Conservation (phyloP, 345 rosid species). For the Citrus glauca region DNA sequence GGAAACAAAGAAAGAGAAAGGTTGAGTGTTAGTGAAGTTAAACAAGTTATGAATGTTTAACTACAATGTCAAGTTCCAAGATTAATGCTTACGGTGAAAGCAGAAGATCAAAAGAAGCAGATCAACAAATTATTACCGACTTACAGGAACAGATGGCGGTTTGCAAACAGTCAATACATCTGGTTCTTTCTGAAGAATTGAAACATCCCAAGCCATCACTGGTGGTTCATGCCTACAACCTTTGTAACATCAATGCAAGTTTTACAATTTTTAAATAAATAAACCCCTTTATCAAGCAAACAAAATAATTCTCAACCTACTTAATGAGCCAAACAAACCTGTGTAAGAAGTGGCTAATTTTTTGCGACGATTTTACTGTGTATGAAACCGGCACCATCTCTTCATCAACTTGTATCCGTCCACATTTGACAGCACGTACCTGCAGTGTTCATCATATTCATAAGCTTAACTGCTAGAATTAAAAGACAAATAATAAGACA, state of each 20-base stretch:
- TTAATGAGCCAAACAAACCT: constrained; percentile 37
- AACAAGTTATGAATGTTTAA: neutral
- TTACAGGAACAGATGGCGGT: constrained; percentile 87
- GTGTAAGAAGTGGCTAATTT: constrained; percentile 88
- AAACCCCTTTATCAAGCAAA: neutral
- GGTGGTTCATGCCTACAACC: constrained; percentile 92
- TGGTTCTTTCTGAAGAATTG: constrained; percentile 56
- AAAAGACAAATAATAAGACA: neutral
- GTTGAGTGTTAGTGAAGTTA: neutral
- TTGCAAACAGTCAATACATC: constrained; percentile 84
- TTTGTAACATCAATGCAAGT: constrained; percentile 29
- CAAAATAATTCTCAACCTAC: neutral
- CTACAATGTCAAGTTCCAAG: neutral
- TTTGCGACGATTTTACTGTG: constrained; percentile 66
- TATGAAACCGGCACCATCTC: constrained; percentile 70
- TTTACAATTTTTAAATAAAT: constrained; percentile 12
- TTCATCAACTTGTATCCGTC: constrained; percentile 86
- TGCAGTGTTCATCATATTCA: constrained; percentile 17
- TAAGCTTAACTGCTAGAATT: neutral
- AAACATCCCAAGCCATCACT: constrained; percentile 57
- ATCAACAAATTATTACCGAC: constrained; percentile 21
- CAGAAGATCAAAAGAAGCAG: neutral
- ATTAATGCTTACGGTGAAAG: neutral
- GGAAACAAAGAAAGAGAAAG: neutral
- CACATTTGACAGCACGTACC: constrained; percentile 81